Conservation (phyloP, 2,329 filamentous ascomycete species). For the Clarireedia hainanense region DNA sequence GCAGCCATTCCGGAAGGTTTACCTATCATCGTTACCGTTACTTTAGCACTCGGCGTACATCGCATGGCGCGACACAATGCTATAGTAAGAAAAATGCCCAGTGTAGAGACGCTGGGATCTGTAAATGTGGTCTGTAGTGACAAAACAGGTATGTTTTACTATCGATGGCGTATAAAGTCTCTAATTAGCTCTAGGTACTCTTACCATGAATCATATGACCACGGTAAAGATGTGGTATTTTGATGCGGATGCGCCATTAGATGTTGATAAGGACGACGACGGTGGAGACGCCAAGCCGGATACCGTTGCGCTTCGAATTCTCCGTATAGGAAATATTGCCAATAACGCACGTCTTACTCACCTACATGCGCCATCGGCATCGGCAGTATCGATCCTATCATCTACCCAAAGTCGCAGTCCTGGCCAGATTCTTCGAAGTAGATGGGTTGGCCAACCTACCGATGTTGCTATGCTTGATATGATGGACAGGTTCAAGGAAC, state of each 20-base stretch:
- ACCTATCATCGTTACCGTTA: constrained; percentile 97
- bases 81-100: constrained; percentile 91
- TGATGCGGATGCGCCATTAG: constrained; percentile 46
- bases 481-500: constrained; percentile 81
- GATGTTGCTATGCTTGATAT: constrained; percentile 96
- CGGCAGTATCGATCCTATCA: constrained; percentile 73
- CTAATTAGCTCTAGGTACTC: constrained; percentile 51
- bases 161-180: constrained; percentile 2
- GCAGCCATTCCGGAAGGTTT: constrained; percentile 94
- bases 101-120: constrained; percentile 95
- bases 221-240: constrained; percentile 96
- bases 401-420: constrained; percentile 60
- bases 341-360: constrained; percentile 84
- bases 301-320: constrained; percentile 67
- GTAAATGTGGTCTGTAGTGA: constrained; percentile 99
- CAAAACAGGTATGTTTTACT: constrained; percentile 63
- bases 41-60: constrained; percentile 85
- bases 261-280: constrained; percentile 46
- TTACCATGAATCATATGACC: constrained; percentile 98
- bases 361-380: constrained; percentile 59
- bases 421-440: constrained; percentile 61
- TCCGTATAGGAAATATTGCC: constrained; percentile 91
- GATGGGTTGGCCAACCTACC: constrained; percentile 95
- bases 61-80: constrained; percentile 94
- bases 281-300: constrained; percentile 53